Evolutionary conservation across 1,139 yeast species (phyloP).

Genomic region (Candida pseudocylindracea): DNA sequence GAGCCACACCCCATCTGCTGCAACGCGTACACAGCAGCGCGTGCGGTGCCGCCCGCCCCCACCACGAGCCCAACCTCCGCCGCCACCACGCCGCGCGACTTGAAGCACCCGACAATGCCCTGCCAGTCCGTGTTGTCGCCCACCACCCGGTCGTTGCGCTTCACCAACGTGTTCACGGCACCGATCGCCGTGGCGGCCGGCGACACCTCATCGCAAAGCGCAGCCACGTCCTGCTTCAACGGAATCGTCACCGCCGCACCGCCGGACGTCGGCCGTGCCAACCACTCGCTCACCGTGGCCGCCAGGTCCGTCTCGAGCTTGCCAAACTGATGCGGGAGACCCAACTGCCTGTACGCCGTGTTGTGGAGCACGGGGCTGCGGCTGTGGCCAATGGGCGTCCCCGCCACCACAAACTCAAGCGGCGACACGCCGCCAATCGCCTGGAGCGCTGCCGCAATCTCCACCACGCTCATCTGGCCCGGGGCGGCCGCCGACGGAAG

Average conservation of each 20-base stretch:
- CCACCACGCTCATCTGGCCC: too few relatives aligned
- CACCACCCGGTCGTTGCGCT: constrained; percentile 18
- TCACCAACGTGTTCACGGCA: constrained; percentile 77
- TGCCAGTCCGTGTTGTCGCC: constrained; percentile 97
- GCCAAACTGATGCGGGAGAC: constrained; percentile 56
- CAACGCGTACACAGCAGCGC: constrained; percentile 86
- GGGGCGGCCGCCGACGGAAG: constrained; percentile 69
- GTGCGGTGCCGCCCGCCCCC: constrained; percentile 96
- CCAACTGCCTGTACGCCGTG: constrained; percentile 47
- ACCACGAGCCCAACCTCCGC: constrained; percentile 42
- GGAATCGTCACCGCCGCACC: constrained; percentile 91
- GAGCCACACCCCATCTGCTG: constrained; percentile 53
- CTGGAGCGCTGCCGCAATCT: constrained; percentile 37
- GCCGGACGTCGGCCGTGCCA: constrained; percentile 33
- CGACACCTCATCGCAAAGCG: constrained; percentile 37
- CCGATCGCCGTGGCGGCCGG: constrained; percentile 65
- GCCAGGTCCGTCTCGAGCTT: constrained; percentile 51
- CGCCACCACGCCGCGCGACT: constrained; percentile 33
- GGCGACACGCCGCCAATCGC: constrained; percentile 36
- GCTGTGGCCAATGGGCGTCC: constrained; percentile 69
- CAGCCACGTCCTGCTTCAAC: constrained; percentile 56
- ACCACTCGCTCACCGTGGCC: constrained; percentile 22
- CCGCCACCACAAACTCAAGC: constrained; percentile 56
- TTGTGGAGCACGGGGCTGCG: constrained; percentile 76
- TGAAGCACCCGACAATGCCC: constrained; percentile 58